Evolutionary conservation across 2,329 filamentous ascomycete species (phyloP), one percentile per base, ranked within the genome.

Genomic region (Fusarium sp.): DNA sequence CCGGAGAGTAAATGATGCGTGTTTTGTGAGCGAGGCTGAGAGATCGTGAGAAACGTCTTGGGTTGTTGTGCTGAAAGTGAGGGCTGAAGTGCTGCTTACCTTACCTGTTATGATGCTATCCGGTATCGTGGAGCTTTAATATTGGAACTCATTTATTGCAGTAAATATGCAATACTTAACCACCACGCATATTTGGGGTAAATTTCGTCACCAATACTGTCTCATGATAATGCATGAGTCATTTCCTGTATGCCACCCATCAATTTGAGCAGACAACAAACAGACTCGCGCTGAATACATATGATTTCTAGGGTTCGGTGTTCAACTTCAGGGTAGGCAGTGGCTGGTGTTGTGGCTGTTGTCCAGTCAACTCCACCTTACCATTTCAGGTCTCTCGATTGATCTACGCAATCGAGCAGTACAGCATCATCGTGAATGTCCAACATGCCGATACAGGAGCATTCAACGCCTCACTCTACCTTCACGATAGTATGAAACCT

Each of bases 191-290:
- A 33, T 7, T 33, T 33, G 2, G 2, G 5, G 31, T 15, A 33
- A 5, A 31, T 12, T 31, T 6, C 11, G 2, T 12, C 4, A 0
- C 16, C 11, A 27, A 2, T n/a, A 18, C 0, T 0, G 14, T 23
- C 4, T 25, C 3, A 3, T 2, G 2, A 25, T 29, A 6, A 25
- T 25, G 4, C 5, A 25, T 12, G 7, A 19, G 12, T 8, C 5
- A n/a, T 25, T 18, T 48, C 35, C 15, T 27, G 4, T 6, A 12
- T 21, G 4, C 14, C 4, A 57, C 2, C n/a, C 15, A 23, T 51
- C 5, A 15, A 15, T 9, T 10, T 7, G 16, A 33, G 15, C n/a
- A 35, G 10, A 15, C 9, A 12, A 10, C 21, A 2, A 3, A 14
- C 23, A 23, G 7, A 8, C 7, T 23, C n/a, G 14, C 5, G 18